Evolutionary conservation across 495 filamentous ascomycete genomes (phyloP).

Genomic region (Parathielavia appendiculata): DNA sequence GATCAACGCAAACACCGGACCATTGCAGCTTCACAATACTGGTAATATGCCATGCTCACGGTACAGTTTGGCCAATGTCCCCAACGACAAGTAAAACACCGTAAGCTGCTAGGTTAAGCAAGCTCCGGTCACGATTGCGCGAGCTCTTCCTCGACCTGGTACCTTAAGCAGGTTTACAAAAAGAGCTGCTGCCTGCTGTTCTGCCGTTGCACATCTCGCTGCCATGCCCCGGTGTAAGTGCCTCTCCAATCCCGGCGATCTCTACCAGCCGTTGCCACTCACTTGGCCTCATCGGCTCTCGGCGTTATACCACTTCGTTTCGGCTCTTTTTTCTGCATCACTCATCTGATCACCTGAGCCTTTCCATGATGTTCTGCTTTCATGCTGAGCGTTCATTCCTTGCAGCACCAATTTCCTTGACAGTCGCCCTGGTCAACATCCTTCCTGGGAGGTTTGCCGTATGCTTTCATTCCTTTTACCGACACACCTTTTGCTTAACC

Average conservation of each 20-base stretch:
- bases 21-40: no score
- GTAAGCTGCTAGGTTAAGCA: no score
- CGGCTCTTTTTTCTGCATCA: not conserved
- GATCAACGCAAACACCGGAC: no score
- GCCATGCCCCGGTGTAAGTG: slow-evolving; percentile 25
- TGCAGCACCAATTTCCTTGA: not conserved
- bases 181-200: not conserved
- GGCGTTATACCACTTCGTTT: not conserved
- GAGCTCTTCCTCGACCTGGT: not conserved
- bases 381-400: not conserved
- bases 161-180: not conserved
- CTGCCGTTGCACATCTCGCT: not conserved
- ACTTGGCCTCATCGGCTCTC: not conserved
- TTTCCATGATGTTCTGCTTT: not conserved
- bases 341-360: not conserved
- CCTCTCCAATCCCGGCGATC: not conserved
- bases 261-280: not conserved
- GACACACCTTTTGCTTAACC: not conserved
- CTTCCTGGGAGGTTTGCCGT: not conserved
- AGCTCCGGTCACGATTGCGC: not conserved
- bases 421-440: not conserved
- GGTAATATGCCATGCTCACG: no score
- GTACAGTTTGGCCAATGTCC: no score
- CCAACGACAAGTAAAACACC: no score
- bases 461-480: not conserved